Percentiles rank a stretch among this genome's conserved stretches.
Evolutionary conservation across 1,284 basidiomycete genomes (phyloP).

Genomic region (Laetiporus sulphureus): DNA sequence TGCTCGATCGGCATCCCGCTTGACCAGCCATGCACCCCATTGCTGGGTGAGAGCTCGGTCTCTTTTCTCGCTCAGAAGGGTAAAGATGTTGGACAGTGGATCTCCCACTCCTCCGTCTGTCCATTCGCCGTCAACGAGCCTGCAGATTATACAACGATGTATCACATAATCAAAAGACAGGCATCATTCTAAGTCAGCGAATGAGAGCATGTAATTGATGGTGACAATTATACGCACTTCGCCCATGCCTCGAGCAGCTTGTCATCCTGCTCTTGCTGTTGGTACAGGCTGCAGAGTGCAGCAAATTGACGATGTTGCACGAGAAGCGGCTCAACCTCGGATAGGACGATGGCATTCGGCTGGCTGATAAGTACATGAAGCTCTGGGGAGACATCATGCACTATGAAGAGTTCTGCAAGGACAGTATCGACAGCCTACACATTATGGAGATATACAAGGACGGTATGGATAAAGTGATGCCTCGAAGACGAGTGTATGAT

Average conservation of each 20-base stretch:
- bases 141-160: no score
- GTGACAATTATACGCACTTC: slow-evolving; percentile 43
- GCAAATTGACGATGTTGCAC: slow-evolving; percentile 48
- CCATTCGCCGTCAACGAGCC: slow-evolving; percentile 68
- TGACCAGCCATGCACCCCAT: slow-evolving; percentile 80
- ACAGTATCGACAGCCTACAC: slow-evolving; percentile 78
- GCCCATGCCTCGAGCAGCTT: slow-evolving; percentile 66
- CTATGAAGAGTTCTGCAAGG: slow-evolving; percentile 67
- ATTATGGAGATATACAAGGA: no score
- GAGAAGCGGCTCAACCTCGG: slow-evolving; percentile 62
- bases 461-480: slow-evolving; percentile 14
- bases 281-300: slow-evolving; percentile 60
- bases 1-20: slow-evolving; percentile 61
- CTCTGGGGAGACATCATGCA: slow-evolving; percentile 51
- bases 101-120: slow-evolving; percentile 60
- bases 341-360: slow-evolving; percentile 50
- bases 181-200: slow-evolving; percentile 1
- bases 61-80: slow-evolving; percentile 52
- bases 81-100: slow-evolving; percentile 64
- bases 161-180: neutral
- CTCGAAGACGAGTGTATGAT: neutral
- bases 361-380: slow-evolving; percentile 56
- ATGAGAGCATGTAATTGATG: neutral
- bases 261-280: slow-evolving; percentile 46
- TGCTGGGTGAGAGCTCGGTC: slow-evolving; percentile 58